phyloP scores from a whole-genome alignment of 192 early-diverging fungal species.

The Coemansia sp. region DNA sequence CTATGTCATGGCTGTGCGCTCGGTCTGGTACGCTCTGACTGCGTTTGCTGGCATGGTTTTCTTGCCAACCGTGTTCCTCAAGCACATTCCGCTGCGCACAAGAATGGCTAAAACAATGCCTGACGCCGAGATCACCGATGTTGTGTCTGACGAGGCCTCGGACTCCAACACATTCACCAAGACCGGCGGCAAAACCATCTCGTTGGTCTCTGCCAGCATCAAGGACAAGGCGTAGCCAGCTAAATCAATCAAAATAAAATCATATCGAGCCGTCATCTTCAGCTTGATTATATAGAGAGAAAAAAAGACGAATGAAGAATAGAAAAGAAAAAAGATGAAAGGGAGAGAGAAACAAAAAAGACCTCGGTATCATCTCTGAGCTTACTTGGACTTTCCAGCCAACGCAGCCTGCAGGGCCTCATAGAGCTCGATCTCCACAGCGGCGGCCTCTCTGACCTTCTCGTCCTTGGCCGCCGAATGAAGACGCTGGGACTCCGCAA shows the following conservation, averaged over 20 bases:
- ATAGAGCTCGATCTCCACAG: slow-evolving; percentile 84
- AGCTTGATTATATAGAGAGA: neutral
- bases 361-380: no score
- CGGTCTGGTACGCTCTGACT: slow-evolving; percentile 51
- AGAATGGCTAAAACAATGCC: slow-evolving; percentile 27
- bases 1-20: slow-evolving; percentile 55
- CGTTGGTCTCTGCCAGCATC: neutral
- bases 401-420: slow-evolving; percentile 82
- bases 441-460: slow-evolving; percentile 76
- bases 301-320: neutral
- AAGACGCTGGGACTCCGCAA: slow-evolving; percentile 80
- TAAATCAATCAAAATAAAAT: no score
- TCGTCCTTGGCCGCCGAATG: slow-evolving; percentile 66
- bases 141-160: neutral
- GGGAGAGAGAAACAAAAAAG: no score
- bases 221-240: neutral
- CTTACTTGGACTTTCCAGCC: slow-evolving; percentile 37
- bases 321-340: neutral
- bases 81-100: slow-evolving; percentile 44
- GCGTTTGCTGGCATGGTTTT: slow-evolving; percentile 53
- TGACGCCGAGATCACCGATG: neutral
- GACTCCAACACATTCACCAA: neutral
- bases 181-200: neutral
- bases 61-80: slow-evolving; percentile 49
- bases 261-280: no score